A percentile compares a stretch with the other conserved stretches of the same genome.
Conservation (phyloP, 352 stramenopile species). For the Phytopythium mirpurense region DNA sequence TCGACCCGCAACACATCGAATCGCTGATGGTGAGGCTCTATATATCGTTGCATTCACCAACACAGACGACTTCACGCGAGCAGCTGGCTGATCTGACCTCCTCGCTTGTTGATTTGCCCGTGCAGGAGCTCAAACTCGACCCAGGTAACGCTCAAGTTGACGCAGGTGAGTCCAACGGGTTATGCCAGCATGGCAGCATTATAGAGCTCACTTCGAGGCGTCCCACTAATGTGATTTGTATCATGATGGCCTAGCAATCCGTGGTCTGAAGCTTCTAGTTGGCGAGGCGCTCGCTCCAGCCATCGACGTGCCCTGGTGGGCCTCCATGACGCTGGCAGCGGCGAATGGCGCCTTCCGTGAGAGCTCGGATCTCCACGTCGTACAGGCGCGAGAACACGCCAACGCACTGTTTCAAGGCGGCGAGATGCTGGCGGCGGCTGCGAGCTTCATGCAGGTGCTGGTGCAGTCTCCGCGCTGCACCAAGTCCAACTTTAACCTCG, state of each 20-base stretch:
- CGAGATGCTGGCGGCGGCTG: slow-evolving; percentile 37
- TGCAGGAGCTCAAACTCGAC: no score
- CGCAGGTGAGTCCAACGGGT: no score
- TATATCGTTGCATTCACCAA: no score
- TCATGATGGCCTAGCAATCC: no score
- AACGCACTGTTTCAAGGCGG: slow-evolving; percentile 44
- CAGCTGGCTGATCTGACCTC: no score
- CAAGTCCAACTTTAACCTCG: slow-evolving; percentile 75
- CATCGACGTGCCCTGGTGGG: slow-evolving; percentile 5
- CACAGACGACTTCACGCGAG: no score
- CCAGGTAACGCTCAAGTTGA: no score
- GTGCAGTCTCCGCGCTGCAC: slow-evolving; percentile 38
- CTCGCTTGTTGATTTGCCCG: no score
- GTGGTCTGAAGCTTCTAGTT: not conserved
- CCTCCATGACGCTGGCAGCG: not conserved
- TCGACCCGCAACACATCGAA: not conserved
- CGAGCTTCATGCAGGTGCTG: slow-evolving; percentile 46
- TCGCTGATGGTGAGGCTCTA: not conserved
- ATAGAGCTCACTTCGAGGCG: no score
- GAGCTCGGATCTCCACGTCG: slow-evolving; percentile 11
- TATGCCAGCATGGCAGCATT: no score
- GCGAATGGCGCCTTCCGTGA: not conserved
- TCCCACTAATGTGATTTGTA: no score
- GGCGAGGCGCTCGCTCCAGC: not conserved
- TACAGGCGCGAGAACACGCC: slow-evolving; percentile 39